Percentiles rank a stretch among this genome's conserved stretches.
These are phyloP conservation scores for Solanum etuberosum DNA, from an alignment of 257 asterid genomes.

Conservation along the genomic window DNA sequence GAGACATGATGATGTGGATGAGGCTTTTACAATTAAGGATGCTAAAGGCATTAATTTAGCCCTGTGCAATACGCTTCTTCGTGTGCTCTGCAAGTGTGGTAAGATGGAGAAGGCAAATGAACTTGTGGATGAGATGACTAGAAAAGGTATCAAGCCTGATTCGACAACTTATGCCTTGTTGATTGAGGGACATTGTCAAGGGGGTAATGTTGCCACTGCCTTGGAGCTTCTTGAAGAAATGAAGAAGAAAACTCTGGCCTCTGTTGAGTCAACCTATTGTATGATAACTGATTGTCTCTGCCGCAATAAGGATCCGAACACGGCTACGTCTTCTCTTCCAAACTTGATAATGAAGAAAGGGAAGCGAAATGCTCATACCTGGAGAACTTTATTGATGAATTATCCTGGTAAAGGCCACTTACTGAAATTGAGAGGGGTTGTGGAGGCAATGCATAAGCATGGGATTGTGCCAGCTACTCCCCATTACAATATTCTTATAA, in stretches of 20 bases:
- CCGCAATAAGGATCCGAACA: neutral
- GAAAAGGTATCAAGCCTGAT: neutral
- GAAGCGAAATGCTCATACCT: neutral
- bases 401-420: neutral
- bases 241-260: conserved; percentile 5
- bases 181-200: conserved; percentile 4
- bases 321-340: neutral
- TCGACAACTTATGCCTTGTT: conserved; percentile 2
- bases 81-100: conserved; percentile 8
- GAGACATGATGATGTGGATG: neutral
- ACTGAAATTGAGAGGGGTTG: neutral
- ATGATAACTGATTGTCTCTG: conserved; percentile 2
- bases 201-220: neutral
- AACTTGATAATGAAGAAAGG: neutral
- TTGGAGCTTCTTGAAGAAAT: conserved; percentile 7
- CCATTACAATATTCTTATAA: conserved; percentile 3
- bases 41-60: neutral
- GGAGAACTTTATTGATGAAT: neutral
- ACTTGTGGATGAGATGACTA: conserved; percentile 6
- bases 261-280: neutral
- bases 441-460: conserved; percentile 4
- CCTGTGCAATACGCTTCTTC: neutral
- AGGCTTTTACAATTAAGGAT: neutral
- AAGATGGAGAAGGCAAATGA: neutral
- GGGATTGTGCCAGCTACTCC: neutral